Evolutionary conservation across 148 eudicot species (phyloP).

Genomic region (Amaranthus palmeri): DNA sequence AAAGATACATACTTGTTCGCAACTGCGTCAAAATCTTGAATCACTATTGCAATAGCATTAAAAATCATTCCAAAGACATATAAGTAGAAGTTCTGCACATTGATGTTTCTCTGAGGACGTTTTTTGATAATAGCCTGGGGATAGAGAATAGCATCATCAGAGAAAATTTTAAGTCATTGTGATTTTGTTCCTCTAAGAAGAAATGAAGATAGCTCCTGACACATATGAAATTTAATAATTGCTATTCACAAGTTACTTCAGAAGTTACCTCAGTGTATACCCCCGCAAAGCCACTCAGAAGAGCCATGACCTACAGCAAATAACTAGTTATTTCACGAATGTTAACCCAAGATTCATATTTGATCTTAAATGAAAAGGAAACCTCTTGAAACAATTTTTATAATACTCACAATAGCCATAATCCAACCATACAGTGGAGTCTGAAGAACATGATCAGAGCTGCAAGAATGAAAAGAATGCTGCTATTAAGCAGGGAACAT

Average conservation of each 20-base stretch:
- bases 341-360: neutral
- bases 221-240: neutral
- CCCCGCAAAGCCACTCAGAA: slow-evolving; percentile 98
- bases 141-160: slow-evolving; percentile 13
- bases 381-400: neutral
- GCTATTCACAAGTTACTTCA: slow-evolving; percentile 8
- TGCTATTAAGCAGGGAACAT: slow-evolving; percentile 4
- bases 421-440: slow-evolving; percentile 95
- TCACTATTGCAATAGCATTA: slow-evolving; percentile 79
- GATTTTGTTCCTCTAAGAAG: neutral
- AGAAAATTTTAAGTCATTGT: neutral
- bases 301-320: slow-evolving; percentile 84
- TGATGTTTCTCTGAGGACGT: slow-evolving; percentile 94
- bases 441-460: slow-evolving; percentile 90
- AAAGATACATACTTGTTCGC: slow-evolving; percentile 57
- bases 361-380: neutral
- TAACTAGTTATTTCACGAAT: slow-evolving; percentile 5
- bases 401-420: slow-evolving; percentile 94
- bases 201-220: neutral
- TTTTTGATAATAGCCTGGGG: slow-evolving; percentile 86
- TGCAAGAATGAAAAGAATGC: slow-evolving; percentile 31
- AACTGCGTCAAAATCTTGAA: slow-evolving; percentile 93
- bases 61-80: slow-evolving; percentile 96
- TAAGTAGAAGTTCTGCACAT: slow-evolving; percentile 97
- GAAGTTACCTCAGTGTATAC: slow-evolving; percentile 90